Evolutionary conservation across 179 eudicot species (phyloP), one percentile per base, ranked within the genome.

Genomic region (Carnegiea gigantea): DNA sequence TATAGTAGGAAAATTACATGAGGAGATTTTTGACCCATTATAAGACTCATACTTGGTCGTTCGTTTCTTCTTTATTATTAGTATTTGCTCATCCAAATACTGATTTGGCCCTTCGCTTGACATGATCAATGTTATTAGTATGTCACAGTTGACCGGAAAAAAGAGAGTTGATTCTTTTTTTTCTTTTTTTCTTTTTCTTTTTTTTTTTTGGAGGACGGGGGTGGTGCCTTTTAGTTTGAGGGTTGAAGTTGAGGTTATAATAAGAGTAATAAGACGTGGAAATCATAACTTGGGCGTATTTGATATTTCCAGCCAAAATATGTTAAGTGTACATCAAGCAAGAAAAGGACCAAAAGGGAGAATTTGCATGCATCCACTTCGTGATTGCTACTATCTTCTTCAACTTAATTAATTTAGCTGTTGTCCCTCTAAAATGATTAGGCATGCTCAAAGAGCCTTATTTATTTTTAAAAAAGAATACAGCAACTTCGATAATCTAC

Each of bases 71-170:
- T 28, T 28, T 28, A 28, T 28, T 28, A 28, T 28, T 28, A 28
- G 30, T 28, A 28, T 28, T 28, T 28, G 30, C 30, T 28, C 30
- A 28, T 28, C 30, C 30, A 28, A 0, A 28, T 28, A 28, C 30
- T 28, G 1, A 28, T 28, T 28, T 28, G 30, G 30, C 1, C 30
- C 0, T 28, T 28, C 30, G 30, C 30, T 28, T 28, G 30, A 28
- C 30, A 28, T 28, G 30, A 28, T 28, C 30, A 28, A 28, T 28
- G 30, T 28, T 28, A 28, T 79, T n/a, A 15, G 79, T 74, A 60
- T 80, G 83, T 59, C 78, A 73, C 43, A 15, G 71, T 80, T 80
- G 78, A 80, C 83, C 53, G 11, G 53, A 48, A 11, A 9, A 48
- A 48, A 48, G 51, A 48, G 53, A 48, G 53, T 48, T 48, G 53